Percentiles rank a stretch among this genome's conserved stretches.
phyloP scores from a whole-genome alignment of 2,329 filamentous ascomycete genomes.

The Ophiostoma australiae region DNA sequence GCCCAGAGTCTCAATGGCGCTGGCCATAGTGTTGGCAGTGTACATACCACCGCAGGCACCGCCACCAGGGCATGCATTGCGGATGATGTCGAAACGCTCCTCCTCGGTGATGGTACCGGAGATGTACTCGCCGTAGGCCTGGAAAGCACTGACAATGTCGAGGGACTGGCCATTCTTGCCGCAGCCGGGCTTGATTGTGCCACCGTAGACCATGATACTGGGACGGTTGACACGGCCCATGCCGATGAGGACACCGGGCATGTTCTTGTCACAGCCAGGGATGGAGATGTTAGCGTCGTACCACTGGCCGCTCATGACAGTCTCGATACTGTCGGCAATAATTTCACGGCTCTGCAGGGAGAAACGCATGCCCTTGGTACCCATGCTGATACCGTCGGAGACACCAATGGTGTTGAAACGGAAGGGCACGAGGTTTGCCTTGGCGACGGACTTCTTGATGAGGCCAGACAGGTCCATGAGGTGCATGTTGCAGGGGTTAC shows the following conservation, averaged over 20 bases:
- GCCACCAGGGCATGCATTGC: constrained; percentile 78
- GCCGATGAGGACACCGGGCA: constrained; percentile 87
- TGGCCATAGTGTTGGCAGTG: constrained; percentile 73
- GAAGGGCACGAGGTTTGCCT: constrained; percentile 81
- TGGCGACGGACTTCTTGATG: constrained; percentile 57
- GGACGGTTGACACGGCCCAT: constrained; percentile 94
- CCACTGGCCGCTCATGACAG: constrained; percentile 98
- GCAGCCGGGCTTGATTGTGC: constrained; percentile 88
- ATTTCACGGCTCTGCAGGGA: constrained; percentile 91
- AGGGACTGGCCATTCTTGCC: constrained; percentile 69
- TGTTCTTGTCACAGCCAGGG: constrained; percentile 99
- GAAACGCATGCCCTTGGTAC: constrained; percentile 82
- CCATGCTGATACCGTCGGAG: constrained; percentile 97
- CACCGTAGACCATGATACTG: constrained; percentile 96
- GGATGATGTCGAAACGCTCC: constrained; percentile 88
- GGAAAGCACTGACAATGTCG: constrained; percentile 96
- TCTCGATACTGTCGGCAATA: constrained; percentile 97
- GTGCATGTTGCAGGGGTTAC: constrained; percentile 99
- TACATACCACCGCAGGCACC: constrained; percentile 87
- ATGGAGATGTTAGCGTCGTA: constrained; percentile 97
- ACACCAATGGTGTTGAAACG: constrained; percentile 99
- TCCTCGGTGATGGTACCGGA: constrained; percentile 86
- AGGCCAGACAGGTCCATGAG: constrained; percentile 80
- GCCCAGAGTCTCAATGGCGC: constrained; percentile 65
- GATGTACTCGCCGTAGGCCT: constrained; percentile 94